A percentile compares a stretch with the other conserved stretches of the same genome.
Evolutionary conservation across 2,329 filamentous ascomycete genomes (phyloP).

Genomic region (Botrytis cinerea): DNA sequence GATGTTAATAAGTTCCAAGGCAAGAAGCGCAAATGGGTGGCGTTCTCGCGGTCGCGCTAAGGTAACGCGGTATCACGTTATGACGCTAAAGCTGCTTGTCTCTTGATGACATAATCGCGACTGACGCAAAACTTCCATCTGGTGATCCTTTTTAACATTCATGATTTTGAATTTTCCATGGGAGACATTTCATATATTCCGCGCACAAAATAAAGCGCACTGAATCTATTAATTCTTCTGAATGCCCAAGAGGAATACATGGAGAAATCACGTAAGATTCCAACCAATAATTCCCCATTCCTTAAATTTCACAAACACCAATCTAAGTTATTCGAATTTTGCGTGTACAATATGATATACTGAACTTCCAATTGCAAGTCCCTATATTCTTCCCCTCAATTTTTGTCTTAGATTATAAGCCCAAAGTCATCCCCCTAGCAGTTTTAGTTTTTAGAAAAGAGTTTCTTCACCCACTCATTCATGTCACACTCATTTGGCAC

Average conservation of each 20-base stretch:
- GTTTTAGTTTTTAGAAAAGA: background rate
- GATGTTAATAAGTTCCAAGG: background rate
- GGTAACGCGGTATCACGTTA: background rate
- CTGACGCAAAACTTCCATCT: background rate
- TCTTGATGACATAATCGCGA: background rate
- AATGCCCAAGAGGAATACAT: background rate
- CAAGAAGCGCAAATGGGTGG: background rate
- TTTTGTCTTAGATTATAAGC: background rate
- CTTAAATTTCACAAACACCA: background rate
- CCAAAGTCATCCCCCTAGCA: background rate
- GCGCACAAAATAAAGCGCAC: background rate
- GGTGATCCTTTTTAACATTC: background rate
- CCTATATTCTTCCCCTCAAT: background rate
- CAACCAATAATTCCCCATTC: background rate
- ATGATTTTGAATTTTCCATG: background rate
- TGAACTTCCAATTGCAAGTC: background rate
- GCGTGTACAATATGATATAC: background rate
- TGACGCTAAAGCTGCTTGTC: background rate
- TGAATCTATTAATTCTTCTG: background rate
- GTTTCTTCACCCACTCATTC: accelerated
- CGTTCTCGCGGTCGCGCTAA: background rate
- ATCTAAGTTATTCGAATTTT: background rate
- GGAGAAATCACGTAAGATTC: background rate
- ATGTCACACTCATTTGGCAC: background rate
- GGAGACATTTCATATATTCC: background rate